These are phyloP conservation scores for Vigna angularis DNA, from an alignment of 306 rosid species.

Conservation along the genomic window DNA sequence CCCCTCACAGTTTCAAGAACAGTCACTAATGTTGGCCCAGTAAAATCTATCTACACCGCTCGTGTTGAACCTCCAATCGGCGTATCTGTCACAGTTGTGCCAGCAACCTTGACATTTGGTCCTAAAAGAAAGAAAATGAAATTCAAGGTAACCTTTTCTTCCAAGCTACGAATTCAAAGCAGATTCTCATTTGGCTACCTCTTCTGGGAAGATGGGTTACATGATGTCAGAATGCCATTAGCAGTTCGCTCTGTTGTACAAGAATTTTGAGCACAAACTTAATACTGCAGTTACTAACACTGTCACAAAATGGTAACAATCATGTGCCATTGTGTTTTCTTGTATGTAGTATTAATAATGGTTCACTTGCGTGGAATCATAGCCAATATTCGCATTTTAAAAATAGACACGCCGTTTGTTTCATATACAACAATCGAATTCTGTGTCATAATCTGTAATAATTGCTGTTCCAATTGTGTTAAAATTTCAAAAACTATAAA, in stretches of 20 bases:
- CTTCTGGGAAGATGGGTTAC: slow-evolving; percentile 63
- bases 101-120: slow-evolving; percentile 47
- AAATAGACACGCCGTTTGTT: neutral
- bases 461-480: neutral
- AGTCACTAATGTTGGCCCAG: slow-evolving; percentile 68
- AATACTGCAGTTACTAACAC: slow-evolving; percentile 21
- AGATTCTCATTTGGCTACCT: slow-evolving; percentile 68
- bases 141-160: slow-evolving; percentile 53
- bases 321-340: neutral
- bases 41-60: slow-evolving; percentile 52
- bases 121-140: slow-evolving; percentile 49
- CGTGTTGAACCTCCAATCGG: slow-evolving; percentile 57
- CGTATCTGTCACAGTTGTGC: slow-evolving; percentile 51
- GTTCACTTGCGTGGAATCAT: no score
- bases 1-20: slow-evolving; percentile 54
- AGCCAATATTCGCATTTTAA: neutral
- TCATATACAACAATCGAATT: neutral
- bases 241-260: slow-evolving; percentile 51
- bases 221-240: slow-evolving; percentile 59
- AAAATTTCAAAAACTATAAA: no score
- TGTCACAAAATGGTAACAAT: neutral
- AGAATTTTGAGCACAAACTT: slow-evolving; percentile 49
- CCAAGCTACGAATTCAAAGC: slow-evolving; percentile 54
- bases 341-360: neutral
- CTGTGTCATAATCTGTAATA: neutral